Conservation (phyloP, 2,329 filamentous ascomycete genomes). For the Pyricularia sp. region DNA sequence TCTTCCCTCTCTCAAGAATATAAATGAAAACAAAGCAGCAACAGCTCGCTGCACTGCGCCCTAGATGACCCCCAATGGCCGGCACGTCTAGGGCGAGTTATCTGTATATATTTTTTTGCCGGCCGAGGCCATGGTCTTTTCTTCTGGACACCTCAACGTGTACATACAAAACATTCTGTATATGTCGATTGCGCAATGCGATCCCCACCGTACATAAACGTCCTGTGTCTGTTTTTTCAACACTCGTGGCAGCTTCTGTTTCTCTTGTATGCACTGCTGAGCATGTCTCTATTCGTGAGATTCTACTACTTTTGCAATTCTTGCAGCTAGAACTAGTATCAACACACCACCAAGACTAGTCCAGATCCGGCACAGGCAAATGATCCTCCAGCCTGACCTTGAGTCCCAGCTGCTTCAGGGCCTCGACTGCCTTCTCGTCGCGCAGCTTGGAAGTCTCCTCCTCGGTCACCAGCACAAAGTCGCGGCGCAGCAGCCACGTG, state of each 20-base stretch:
- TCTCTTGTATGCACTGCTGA: background rate
- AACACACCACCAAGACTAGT: slow-evolving; percentile 18
- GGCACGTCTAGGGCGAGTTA: background rate
- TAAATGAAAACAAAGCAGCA: background rate
- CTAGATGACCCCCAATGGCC: background rate
- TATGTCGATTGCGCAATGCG: background rate
- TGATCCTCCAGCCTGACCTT: slow-evolving; percentile 68
- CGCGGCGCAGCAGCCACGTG: slow-evolving; percentile 54
- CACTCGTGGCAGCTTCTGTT: background rate
- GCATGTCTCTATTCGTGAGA: background rate
- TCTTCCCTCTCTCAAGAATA: too few relatives aligned
- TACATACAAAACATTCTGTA: background rate
- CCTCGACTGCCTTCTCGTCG: slow-evolving; percentile 54
- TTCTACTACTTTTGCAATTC: background rate
- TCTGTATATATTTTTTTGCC: background rate
- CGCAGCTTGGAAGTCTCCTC: slow-evolving; percentile 58
- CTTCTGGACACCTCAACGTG: background rate
- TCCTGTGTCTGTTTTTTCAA: background rate
- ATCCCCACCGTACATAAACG: background rate
- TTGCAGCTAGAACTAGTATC: background rate
- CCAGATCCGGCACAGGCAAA: slow-evolving; percentile 62
- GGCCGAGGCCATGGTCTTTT: background rate
- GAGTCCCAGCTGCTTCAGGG: slow-evolving; percentile 55
- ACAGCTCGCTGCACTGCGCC: background rate
- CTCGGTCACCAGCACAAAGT: slow-evolving; percentile 70